Conservation (phyloP, 164 flowering plant species). For the Umbilicus rupestris region DNA sequence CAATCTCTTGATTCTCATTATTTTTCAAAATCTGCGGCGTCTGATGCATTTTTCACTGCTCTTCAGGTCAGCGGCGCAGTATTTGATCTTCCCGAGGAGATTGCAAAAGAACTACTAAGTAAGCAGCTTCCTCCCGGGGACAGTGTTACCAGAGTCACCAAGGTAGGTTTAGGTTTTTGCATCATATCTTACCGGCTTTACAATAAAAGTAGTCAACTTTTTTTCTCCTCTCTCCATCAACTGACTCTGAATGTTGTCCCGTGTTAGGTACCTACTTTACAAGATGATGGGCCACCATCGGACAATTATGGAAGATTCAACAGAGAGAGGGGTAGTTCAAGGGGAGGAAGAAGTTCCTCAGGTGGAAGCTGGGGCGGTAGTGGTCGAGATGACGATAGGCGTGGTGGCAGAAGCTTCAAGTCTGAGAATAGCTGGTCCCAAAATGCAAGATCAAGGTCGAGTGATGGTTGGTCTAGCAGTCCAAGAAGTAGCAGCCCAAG, state of each 20-base stretch:
- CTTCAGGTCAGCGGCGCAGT: conserved; percentile 91
- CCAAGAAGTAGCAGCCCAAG: conserved; percentile 33
- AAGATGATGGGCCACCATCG: conserved; percentile 87
- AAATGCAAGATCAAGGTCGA: conserved; percentile 32
- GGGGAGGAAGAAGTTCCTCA: conserved; percentile 40
- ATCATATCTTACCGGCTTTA: neutral
- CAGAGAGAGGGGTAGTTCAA: conserved; percentile 39
- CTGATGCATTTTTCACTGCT: neutral
- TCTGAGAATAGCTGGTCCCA: conserved; percentile 38
- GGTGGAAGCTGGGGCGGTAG: conserved; percentile 44
- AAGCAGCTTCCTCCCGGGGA: conserved; percentile 71
- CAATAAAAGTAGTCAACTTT: no score
- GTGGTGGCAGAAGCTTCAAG: conserved; percentile 52
- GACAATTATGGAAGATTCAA: conserved; percentile 75
- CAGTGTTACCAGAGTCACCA: conserved; percentile 58
- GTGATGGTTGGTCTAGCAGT: conserved; percentile 43
- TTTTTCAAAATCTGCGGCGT: neutral
- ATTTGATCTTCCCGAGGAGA: conserved; percentile 96
- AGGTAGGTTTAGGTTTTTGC: conserved; percentile 33
- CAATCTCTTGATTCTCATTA: neutral
- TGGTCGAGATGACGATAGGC: conserved; percentile 36
- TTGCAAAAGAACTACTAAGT: conserved; percentile 71
- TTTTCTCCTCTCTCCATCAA: neutral
- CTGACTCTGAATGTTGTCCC: neutral
- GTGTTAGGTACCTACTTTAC: conserved; percentile 77